These are phyloP conservation scores for Aspergillus latus DNA, from an alignment of 2,329 filamentous ascomycete species.

Conservation along the genomic window DNA sequence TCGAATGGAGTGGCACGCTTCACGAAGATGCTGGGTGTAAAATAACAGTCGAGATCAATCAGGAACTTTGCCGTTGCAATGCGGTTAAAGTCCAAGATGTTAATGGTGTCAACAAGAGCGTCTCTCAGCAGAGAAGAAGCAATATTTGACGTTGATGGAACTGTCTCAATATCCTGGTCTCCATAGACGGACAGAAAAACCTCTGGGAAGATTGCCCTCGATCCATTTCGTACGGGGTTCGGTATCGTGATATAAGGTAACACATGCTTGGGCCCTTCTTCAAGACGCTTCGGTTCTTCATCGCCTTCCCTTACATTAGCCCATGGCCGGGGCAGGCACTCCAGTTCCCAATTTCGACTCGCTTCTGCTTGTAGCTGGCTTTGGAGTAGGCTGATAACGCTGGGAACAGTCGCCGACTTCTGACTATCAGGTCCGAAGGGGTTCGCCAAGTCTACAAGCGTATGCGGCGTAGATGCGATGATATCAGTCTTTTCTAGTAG, in stretches of 20 bases:
- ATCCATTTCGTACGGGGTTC: conserved; percentile 69
- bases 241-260: conserved; percentile 78
- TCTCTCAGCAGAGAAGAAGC: conserved; percentile 83
- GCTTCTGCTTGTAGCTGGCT: conserved; percentile 80
- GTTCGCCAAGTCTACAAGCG: conserved; percentile 81
- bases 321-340: conserved; percentile 61
- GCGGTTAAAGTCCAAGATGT: conserved; percentile 89
- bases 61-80: conserved; percentile 82
- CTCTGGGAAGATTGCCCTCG: conserved; percentile 81
- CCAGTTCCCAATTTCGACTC: conserved; percentile 70
- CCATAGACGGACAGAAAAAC: conserved; percentile 91
- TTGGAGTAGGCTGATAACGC: conserved; percentile 78
- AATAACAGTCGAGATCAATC: conserved; percentile 94
- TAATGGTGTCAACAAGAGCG: conserved; percentile 86
- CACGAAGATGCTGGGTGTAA: conserved; percentile 83
- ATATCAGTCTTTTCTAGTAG: conserved; percentile 93
- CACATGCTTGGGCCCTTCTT: conserved; percentile 66
- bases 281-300: conserved; percentile 58
- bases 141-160: conserved; percentile 73
- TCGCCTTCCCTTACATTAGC: conserved; percentile 38
- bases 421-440: conserved; percentile 68
- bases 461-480: conserved; percentile 83
- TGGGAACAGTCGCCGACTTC: conserved; percentile 64
- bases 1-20: conserved; percentile 93
- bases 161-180: conserved; percentile 82